Evolutionary conservation across 2,329 filamentous ascomycete species (phyloP).

Genomic region (Torrubiellomyces zombiae): DNA sequence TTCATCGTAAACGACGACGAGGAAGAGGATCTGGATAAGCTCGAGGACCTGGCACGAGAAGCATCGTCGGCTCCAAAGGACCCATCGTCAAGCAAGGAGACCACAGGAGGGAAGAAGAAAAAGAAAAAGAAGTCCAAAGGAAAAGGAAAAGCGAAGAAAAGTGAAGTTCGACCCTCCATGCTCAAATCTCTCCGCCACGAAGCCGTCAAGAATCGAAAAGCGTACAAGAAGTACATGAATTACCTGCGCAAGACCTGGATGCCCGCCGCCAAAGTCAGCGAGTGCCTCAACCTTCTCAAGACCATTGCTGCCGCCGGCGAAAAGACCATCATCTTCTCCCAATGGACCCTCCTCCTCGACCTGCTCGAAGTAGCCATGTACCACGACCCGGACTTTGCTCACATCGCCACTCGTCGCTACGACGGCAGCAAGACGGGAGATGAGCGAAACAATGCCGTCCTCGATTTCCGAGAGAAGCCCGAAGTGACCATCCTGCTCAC

Average conservation of each 20-base stretch:
- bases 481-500: slow-evolving; percentile 62
- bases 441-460: slow-evolving; percentile 52
- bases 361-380: slow-evolving; percentile 58
- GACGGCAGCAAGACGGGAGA: slow-evolving; percentile 64
- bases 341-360: slow-evolving; percentile 62
- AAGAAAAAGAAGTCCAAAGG: slow-evolving; percentile 14
- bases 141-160: slow-evolving; percentile 23
- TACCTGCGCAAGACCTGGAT: slow-evolving; percentile 54
- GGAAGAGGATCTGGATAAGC: slow-evolving; percentile 6
- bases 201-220: slow-evolving; percentile 43
- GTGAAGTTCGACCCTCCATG: slow-evolving; percentile 31
- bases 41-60: slow-evolving; percentile 6
- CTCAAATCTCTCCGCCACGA: slow-evolving; percentile 52
- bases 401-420: slow-evolving; percentile 53
- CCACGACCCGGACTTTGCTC: slow-evolving; percentile 39
- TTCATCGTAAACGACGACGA: slow-evolving; percentile 15
- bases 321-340: slow-evolving; percentile 62
- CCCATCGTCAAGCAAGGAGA: too few species aligned
- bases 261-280: slow-evolving; percentile 68
- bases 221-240: slow-evolving; percentile 52
- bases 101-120: slow-evolving; percentile 2
- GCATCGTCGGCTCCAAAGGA: too few species aligned
- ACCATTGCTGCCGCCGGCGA: slow-evolving; percentile 44
- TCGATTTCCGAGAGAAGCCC: slow-evolving; percentile 46
- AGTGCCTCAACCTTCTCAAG: slow-evolving; percentile 56